phyloP scores from a whole-genome alignment of 805 yeast species.

The Lachancea nothofagi region DNA sequence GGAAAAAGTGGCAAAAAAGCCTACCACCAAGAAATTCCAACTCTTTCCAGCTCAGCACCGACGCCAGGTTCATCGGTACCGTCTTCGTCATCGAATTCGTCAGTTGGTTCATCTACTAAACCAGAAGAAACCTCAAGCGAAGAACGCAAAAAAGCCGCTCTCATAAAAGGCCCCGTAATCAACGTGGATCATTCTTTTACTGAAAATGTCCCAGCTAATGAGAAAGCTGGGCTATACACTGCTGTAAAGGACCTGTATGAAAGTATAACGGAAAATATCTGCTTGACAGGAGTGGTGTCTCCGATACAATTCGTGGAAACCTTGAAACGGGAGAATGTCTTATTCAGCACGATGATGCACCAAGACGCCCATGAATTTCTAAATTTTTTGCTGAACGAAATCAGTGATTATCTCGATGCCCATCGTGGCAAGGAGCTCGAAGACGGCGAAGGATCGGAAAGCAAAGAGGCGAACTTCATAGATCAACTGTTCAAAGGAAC shows the following conservation, averaged over 20 bases:
- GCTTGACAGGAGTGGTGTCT: constrained; percentile 76
- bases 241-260: constrained; percentile 84
- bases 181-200: constrained; percentile 63
- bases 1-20: constrained; percentile 1
- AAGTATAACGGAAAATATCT: constrained; percentile 64
- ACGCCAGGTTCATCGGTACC: constrained; percentile 1
- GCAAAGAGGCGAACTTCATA: constrained; percentile 43
- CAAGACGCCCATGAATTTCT: constrained; percentile 98
- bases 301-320: constrained; percentile 70
- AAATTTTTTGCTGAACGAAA: constrained; percentile 77
- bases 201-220: constrained; percentile 36
- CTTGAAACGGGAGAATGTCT: constrained; percentile 72
- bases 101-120: constrained; percentile 24
- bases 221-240: constrained; percentile 47
- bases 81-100: constrained; percentile 6
- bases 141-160: constrained; percentile 70
- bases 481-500: constrained; percentile 77
- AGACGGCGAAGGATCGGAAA: constrained; percentile 11
- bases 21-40: neutral
- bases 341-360: constrained; percentile 89
- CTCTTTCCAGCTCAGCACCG: constrained; percentile 2
- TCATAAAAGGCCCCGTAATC: constrained; percentile 74
- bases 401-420: constrained; percentile 39
- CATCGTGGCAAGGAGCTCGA: constrained; percentile 16
- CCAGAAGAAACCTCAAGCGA: constrained; percentile 46